A percentile compares a stretch with the other conserved stretches of the same genome.
These are phyloP conservation scores for Stenogyne calaminthoides DNA, from an alignment of 305 asterid genomes.

Conservation along the genomic window DNA sequence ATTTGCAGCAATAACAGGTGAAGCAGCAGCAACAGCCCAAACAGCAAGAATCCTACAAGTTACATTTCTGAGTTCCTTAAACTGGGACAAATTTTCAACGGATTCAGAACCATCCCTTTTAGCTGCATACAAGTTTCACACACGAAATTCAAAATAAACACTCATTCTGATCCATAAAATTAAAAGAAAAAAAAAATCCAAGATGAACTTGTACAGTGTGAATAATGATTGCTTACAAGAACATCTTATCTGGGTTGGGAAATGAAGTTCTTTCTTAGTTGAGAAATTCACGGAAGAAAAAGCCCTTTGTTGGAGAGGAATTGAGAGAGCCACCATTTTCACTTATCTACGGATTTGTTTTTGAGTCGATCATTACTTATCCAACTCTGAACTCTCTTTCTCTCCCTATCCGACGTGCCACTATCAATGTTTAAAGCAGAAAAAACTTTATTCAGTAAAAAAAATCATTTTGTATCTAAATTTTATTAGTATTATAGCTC, in stretches of 20 bases:
- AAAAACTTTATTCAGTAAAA: too few species aligned
- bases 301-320: slow-evolving; percentile 45
- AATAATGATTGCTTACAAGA: slow-evolving; percentile 44
- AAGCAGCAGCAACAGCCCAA: slow-evolving; percentile 80
- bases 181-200: neutral
- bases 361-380: slow-evolving; percentile 43
- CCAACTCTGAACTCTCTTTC: slow-evolving; percentile 41
- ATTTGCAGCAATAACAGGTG: slow-evolving; percentile 82
- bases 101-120: slow-evolving; percentile 33
- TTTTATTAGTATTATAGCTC: too few species aligned
- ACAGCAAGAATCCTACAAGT: slow-evolving; percentile 89
- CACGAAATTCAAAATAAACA: neutral
- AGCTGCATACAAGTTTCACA: slow-evolving; percentile 36
- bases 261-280: slow-evolving; percentile 31
- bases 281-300: slow-evolving; percentile 45
- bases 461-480: too few species aligned
- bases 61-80: slow-evolving; percentile 67
- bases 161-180: neutral
- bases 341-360: slow-evolving; percentile 14
- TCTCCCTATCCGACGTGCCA: slow-evolving; percentile 29
- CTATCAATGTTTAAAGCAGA: neutral
- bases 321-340: slow-evolving; percentile 59
- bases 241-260: slow-evolving; percentile 48
- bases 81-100: slow-evolving; percentile 37
- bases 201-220: neutral